phyloP scores from a whole-genome alignment of 371 early-diverging fungal species.

The Actinomucor elegans region DNA sequence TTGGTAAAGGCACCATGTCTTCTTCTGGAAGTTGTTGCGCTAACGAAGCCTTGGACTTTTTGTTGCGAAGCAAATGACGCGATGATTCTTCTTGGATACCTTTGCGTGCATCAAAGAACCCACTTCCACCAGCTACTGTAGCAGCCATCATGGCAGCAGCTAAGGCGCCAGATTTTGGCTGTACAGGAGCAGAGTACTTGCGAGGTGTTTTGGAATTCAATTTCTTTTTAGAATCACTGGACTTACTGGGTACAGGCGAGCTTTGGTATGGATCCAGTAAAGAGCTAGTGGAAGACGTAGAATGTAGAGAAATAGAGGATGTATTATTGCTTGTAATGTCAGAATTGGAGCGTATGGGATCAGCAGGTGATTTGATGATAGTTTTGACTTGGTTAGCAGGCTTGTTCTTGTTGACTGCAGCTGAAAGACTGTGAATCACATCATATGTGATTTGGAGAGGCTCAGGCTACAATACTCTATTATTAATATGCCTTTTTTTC shows the following conservation, averaged over 20 bases:
- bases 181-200: constrained; percentile 31
- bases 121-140: constrained; percentile 45
- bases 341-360: constrained; percentile 21
- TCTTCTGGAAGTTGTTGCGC: background rate
- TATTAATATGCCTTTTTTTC: background rate
- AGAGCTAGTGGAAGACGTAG: background rate
- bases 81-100: constrained; percentile 18
- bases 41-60: constrained; percentile 10
- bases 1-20: background rate
- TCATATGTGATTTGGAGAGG: constrained; percentile 42
- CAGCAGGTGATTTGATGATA: constrained; percentile 25
- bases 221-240: constrained; percentile 28
- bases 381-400: constrained; percentile 27
- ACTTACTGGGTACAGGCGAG: constrained; percentile 3
- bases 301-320: background rate
- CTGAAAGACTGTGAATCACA: constrained; percentile 40
- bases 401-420: constrained; percentile 33
- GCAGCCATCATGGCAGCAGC: constrained; percentile 58
- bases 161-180: constrained; percentile 46
- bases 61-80: constrained; percentile 6
- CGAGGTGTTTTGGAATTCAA: constrained; percentile 26
- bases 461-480: constrained; percentile 21
- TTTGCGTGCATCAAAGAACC: constrained; percentile 38
- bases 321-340: constrained; percentile 8
- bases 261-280: background rate